Evolutionary conservation across 805 yeast species (phyloP), one percentile per base, ranked within the genome.

Genomic region (Candida insectalens): DNA sequence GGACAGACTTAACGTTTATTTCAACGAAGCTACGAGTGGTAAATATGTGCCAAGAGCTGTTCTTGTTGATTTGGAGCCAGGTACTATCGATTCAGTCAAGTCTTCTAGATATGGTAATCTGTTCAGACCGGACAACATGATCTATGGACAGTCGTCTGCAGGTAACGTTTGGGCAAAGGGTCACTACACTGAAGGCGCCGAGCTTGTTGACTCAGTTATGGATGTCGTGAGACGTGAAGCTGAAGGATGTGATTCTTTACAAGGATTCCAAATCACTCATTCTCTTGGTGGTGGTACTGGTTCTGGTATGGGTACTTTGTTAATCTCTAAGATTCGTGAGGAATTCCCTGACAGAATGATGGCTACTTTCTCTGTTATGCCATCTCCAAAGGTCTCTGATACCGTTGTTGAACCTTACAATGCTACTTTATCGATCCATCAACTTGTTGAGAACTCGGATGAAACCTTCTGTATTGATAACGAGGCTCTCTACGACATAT

Each of bases 121-220:
- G 45, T 87, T 84, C 62, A 81, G 96, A 62, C 96, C 96, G 20
- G 96, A 87, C 57, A 85, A 85, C 64, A 77, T 74, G 50, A 81
- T 87, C 43, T 82, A 75, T 53, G 95, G 95, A 32, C 94, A 84
- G 60, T 74, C 88, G 19, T 83, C 94, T 19, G 96, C 96, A 1
- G 96, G 95, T 50, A 87, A 87, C 53, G 94, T 83, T 49, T 87
- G 96, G 96, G 96, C 96, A 36, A 87, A 85, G 60, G 96, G 96
- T 54, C 92, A 83, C 63, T 87, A 87, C 67, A 87, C 96, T 25
- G 96, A 87, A 61, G 96, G 96, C 49, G 95, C 96, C 4, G 96
- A 87, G 66, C 69, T 87, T 45, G 88, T 83, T 28, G 95, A 87
- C 53, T 73, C 85, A 17, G 95, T 87, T 15, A 62, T 87, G 69